A percentile compares a stretch with the other conserved stretches of the same genome.
Evolutionary conservation across 2,329 filamentous ascomycete genomes (phyloP).

Genomic region (Stagonosporopsis vannaccii): DNA sequence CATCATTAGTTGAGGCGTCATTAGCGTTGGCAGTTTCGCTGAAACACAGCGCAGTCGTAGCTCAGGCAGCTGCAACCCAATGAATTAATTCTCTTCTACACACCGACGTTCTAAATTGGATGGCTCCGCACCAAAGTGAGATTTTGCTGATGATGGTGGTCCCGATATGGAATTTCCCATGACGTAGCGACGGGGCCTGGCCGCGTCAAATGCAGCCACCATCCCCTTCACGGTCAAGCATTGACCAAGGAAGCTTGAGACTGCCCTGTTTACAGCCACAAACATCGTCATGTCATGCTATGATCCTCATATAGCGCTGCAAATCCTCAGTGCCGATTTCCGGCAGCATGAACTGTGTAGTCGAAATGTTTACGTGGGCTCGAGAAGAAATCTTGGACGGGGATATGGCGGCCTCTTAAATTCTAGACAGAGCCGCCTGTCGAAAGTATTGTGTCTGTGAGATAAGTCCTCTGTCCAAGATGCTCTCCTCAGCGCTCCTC

Average conservation of each 20-base stretch:
- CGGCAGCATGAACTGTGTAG: conserved; percentile 4
- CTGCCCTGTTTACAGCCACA: conserved; percentile 23
- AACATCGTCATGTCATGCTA: conserved; percentile 25
- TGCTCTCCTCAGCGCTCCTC: conserved; percentile 29
- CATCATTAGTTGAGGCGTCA: neutral
- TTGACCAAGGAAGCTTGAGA: conserved; percentile 21
- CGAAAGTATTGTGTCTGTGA: neutral
- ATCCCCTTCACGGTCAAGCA: conserved; percentile 13
- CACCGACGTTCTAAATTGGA: neutral
- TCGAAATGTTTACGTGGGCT: conserved; percentile 1
- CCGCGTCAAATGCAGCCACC: conserved; percentile 9
- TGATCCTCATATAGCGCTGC: conserved; percentile 14
- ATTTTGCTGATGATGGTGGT: conserved; percentile 8
- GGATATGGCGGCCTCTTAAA: conserved; percentile 1
- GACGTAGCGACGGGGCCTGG: conserved; percentile 13
- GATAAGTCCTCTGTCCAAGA: conserved; percentile 10
- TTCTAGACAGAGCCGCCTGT: neutral
- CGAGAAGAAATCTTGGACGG: neutral
- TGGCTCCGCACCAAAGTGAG: neutral
- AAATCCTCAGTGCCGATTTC: conserved; percentile 18
- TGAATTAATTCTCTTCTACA: neutral
- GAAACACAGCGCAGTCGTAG: conserved; percentile 1
- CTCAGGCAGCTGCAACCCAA: conserved; percentile 12
- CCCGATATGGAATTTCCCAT: conserved; percentile 4
- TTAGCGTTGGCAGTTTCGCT: conserved; percentile 8